Evolutionary conservation across 2,329 filamentous ascomycete species (phyloP), one percentile per base, ranked within the genome.

Genomic region (Diaporthe sp.): DNA sequence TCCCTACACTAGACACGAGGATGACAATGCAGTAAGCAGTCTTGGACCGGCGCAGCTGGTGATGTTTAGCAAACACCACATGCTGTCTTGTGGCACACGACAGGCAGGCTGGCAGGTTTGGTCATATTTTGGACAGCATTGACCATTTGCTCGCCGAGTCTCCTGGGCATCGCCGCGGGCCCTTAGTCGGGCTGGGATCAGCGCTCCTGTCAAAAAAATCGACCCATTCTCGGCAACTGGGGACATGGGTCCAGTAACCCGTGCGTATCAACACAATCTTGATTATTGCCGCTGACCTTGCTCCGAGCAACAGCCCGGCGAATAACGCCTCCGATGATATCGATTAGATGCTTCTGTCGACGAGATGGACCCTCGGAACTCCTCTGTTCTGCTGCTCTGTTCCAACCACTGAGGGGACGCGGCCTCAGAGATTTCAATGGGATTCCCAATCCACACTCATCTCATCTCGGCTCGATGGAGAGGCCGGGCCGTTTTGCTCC

Each of bases 211-310:
- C 65, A 53, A 68, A 68, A 37, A 37, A 3, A 25, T 37, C 1
- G 44, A 53, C 65, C 65, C 47, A 17, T 68, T 68, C 63, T 55
- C 47, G 65, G 65, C 65, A 53, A 53, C 65, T 51, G 31, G 65
- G 34, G 31, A 53, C 42, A 20, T 53, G 65, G 65, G 47, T 68
- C 65, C 15, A 53, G 31, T 68, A 15, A 68, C 47, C 65, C 47
- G 47, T 68, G 65, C 65, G 65, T 68, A 68, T 68, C 65, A 68
- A 28, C 22, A 53, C 65, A 68, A 68, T 68, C 47, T 53, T 68
- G 65, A 68, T 68, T 39, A 53, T n/a, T 58, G 31, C 65, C n/a
- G 63, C 47, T 51, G 47, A 53, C 49, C 31, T 34, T 17, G 22
- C 47, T 53, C 31, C 15, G 15, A 28, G 31, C 34, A 3, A n/a